A percentile compares a stretch with the other conserved stretches of the same genome.
Conservation (phyloP, 768 basidiomycete genomes). For the Russula brevipes region DNA sequence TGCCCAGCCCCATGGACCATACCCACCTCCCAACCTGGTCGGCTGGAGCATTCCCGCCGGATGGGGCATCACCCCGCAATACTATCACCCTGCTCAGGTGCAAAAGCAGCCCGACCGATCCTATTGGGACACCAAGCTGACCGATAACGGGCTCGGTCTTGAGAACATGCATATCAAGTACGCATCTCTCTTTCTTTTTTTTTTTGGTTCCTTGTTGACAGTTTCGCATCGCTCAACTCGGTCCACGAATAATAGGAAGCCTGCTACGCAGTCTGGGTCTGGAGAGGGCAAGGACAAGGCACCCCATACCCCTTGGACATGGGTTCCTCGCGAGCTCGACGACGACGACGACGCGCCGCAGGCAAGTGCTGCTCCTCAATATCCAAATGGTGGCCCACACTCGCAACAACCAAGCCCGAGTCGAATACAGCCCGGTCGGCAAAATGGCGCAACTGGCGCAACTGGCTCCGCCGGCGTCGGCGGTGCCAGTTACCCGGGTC, state of each 20-base stretch:
- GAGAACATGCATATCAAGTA: slow-evolving; percentile 61
- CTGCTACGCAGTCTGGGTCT: neutral
- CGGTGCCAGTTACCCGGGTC: slow-evolving; percentile 16
- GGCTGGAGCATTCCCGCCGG: slow-evolving; percentile 23
- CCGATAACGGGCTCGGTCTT: slow-evolving; percentile 61
- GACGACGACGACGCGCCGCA: slow-evolving; percentile 30
- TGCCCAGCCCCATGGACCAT: slow-evolving; percentile 7
- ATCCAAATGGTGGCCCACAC: slow-evolving; percentile 17
- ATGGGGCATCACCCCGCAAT: slow-evolving; percentile 24
- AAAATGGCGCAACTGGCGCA: neutral
- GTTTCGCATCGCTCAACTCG: neutral
- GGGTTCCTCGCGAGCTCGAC: slow-evolving; percentile 50
- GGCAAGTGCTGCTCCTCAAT: slow-evolving; percentile 14
- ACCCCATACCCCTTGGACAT: slow-evolving; percentile 66
- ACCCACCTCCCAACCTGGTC: slow-evolving; percentile 13
- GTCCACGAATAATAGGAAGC: neutral
- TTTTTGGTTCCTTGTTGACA: neutral
- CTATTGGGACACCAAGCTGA: slow-evolving; percentile 55
- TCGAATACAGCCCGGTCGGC: neutral
- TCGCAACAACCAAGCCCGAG: slow-evolving; percentile 20
- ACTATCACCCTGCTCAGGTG: slow-evolving; percentile 57
- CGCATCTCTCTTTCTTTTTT: slow-evolving; percentile 29
- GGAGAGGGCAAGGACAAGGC: slow-evolving; percentile 30
- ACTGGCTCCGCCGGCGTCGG: neutral
- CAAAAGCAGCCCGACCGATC: slow-evolving; percentile 58